Percentiles rank a stretch among this genome's conserved stretches.
phyloP scores from a whole-genome alignment of 208 protist genomes.

The Leptomonas pyrrhocoris region DNA sequence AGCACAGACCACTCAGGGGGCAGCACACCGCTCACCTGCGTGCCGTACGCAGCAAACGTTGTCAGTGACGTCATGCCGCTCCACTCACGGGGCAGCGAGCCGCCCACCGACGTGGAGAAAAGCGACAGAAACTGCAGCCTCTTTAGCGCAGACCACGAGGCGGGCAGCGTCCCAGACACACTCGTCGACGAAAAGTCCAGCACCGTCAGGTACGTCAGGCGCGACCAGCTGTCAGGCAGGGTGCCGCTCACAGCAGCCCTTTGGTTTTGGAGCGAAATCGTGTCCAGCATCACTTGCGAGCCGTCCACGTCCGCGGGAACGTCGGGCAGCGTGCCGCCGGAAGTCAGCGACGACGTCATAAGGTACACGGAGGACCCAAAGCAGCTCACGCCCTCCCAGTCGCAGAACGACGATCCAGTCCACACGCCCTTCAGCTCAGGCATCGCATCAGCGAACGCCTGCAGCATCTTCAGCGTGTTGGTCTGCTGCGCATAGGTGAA shows the following conservation, averaged over 20 bases:
- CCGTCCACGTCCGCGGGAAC: constrained; percentile 4
- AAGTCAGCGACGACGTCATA: too few species aligned
- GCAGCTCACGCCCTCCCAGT: constrained; percentile 18
- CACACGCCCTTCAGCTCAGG: constrained; percentile 6
- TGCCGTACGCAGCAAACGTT: background rate
- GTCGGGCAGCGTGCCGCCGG: constrained; percentile 7
- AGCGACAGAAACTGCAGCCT: background rate
- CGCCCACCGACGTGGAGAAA: background rate
- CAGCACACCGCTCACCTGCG: background rate
- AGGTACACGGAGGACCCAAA: background rate
- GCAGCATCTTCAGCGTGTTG: constrained; percentile 17
- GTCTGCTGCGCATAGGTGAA: background rate
- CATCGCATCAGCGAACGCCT: constrained; percentile 11
- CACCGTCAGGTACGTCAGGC: background rate
- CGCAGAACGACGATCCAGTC: constrained; percentile 23
- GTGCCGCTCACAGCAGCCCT: background rate
- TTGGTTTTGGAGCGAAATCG: background rate
- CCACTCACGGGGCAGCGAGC: background rate
- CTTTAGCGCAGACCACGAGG: background rate
- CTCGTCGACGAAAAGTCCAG: background rate
- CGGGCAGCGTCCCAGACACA: constrained; percentile 3
- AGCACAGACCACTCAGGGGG: background rate
- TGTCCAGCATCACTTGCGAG: background rate
- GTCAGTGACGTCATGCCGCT: background rate
- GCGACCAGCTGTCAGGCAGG: constrained; percentile 7